Evolutionary conservation across 2,329 filamentous ascomycete genomes (phyloP).

Genomic region (Parastagonospora nodorum): DNA sequence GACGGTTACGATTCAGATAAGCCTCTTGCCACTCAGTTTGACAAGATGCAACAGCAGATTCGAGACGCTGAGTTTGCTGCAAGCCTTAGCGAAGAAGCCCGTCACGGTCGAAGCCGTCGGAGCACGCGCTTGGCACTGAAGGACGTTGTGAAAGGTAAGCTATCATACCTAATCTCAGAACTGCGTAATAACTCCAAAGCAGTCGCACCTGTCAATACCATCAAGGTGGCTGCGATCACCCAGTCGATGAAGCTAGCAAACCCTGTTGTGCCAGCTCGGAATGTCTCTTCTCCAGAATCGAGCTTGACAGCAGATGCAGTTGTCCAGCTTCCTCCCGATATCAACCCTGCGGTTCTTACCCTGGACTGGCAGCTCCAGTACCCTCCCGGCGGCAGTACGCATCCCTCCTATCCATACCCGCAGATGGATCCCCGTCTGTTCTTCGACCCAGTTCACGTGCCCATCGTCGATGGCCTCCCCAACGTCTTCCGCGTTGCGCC

Average conservation of each 20-base stretch:
- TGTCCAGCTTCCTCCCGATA: neutral
- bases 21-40: neutral
- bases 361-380: constrained; percentile 20
- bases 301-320: neutral
- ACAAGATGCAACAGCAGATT: neutral
- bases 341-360: constrained; percentile 4
- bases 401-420: constrained; percentile 24
- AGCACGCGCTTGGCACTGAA: constrained; percentile 1
- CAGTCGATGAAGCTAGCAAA: neutral
- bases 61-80: neutral
- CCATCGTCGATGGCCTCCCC: constrained; percentile 18
- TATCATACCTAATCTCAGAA: neutral
- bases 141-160: neutral
- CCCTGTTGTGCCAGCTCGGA: neutral
- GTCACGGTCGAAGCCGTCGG: neutral
- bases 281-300: neutral
- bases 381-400: constrained; percentile 21
- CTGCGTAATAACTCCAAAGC: neutral
- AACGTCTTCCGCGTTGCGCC: constrained; percentile 4
- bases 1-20: neutral
- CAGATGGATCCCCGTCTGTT: constrained; percentile 14
- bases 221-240: neutral
- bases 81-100: neutral
- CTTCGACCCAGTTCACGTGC: constrained; percentile 15
- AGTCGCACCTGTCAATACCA: neutral